These are phyloP conservation scores for Saccharomycopsis microspora DNA, from an alignment of 805 yeast species.

Conservation along the genomic window DNA sequence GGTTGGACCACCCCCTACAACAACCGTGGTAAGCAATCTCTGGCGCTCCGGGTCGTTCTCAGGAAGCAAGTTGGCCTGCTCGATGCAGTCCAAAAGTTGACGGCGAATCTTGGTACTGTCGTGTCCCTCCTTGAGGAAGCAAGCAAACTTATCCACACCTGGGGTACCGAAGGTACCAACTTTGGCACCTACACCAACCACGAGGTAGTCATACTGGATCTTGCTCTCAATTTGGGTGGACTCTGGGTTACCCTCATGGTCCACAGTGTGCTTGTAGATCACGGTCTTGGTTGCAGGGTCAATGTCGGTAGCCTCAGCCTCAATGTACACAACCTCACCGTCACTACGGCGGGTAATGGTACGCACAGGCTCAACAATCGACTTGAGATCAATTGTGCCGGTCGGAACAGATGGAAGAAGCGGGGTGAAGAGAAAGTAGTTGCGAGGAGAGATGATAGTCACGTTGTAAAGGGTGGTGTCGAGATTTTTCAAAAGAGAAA, in stretches of 20 bases:
- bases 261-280: constrained; percentile 44
- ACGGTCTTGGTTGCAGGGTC: constrained; percentile 62
- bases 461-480: constrained; percentile 86
- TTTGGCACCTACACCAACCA: constrained; percentile 90
- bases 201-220: constrained; percentile 68
- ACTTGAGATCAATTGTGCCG: constrained; percentile 81
- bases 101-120: constrained; percentile 80
- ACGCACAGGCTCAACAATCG: constrained; percentile 90
- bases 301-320: constrained; percentile 81
- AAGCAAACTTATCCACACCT: constrained; percentile 82
- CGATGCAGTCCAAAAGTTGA: constrained; percentile 77
- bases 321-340: constrained; percentile 73
- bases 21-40: constrained; percentile 77
- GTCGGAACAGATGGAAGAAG: constrained; percentile 90
- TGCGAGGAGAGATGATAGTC: constrained; percentile 84
- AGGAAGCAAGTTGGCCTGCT: constrained; percentile 76
- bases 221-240: constrained; percentile 17
- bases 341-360: constrained; percentile 68
- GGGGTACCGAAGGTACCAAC: constrained; percentile 93
- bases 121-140: constrained; percentile 80
- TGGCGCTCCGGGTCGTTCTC: constrained; percentile 65
- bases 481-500: constrained; percentile 70
- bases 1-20: constrained; percentile 98
- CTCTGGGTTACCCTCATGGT: constrained; percentile 17
- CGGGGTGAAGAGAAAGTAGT: constrained; percentile 94